phyloP scores from a whole-genome alignment of 2,329 filamentous ascomycete genomes.

The Aspergillus awamori region DNA sequence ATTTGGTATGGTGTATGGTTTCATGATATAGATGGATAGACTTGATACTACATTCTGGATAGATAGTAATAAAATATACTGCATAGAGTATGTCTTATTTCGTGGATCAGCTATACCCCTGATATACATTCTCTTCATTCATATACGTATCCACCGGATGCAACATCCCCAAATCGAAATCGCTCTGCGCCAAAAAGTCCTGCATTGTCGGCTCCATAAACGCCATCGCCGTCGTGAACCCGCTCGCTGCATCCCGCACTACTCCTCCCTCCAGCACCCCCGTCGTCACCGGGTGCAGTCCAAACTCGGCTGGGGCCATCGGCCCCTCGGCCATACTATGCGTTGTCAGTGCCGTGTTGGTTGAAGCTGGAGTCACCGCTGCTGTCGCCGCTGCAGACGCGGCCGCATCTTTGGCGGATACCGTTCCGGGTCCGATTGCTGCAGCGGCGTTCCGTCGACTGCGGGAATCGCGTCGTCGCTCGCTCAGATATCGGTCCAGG shows the following conservation, averaged over 20 bases:
- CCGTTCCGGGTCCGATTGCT: constrained; percentile 4
- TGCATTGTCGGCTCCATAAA: constrained; percentile 45
- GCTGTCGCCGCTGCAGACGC: neutral
- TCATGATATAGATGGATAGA: no score
- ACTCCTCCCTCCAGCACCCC: neutral
- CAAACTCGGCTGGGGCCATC: neutral
- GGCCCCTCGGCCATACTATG: neutral
- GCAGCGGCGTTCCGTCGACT: neutral
- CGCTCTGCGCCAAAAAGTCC: constrained; percentile 42
- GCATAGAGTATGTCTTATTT: no score
- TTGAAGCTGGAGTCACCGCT: neutral
- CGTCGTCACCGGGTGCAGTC: neutral
- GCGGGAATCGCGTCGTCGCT: constrained; percentile 2
- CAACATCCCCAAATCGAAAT: constrained; percentile 39
- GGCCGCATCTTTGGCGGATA: neutral
- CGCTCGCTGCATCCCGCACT: constrained; percentile 14
- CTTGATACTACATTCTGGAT: no score
- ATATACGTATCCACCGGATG: constrained; percentile 41
- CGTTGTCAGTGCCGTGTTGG: neutral
- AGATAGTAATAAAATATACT: no score
- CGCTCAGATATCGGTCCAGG: constrained; percentile 28
- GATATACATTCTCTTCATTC: constrained; percentile 29
- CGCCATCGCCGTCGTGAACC: constrained; percentile 43
- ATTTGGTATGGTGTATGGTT: no score
- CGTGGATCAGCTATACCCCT: neutral